These are phyloP conservation scores for Cicer judaicum DNA, from an alignment of 306 rosid genomes.

Conservation along the genomic window DNA sequence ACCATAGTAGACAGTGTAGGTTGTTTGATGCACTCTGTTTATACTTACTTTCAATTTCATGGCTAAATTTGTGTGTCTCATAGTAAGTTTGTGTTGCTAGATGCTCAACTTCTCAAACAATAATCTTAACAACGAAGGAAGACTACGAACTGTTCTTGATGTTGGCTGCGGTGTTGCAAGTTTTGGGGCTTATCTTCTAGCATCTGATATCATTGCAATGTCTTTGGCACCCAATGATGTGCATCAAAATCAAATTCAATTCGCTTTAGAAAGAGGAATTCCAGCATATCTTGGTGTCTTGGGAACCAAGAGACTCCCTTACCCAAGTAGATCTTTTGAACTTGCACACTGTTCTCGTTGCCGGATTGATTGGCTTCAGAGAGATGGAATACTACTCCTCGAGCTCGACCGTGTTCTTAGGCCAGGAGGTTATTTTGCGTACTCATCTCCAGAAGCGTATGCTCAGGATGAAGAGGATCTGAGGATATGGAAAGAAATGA, in stretches of 20 bases:
- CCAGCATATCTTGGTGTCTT: constrained; percentile 56
- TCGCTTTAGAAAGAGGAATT: constrained; percentile 55
- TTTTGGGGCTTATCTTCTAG: constrained; percentile 51
- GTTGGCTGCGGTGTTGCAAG: constrained; percentile 57
- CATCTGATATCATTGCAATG: constrained; percentile 55
- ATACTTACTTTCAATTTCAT: constrained; percentile 24
- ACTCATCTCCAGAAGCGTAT: constrained; percentile 58
- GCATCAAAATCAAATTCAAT: constrained; percentile 56
- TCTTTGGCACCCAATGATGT: constrained; percentile 58
- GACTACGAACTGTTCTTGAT: constrained; percentile 48
- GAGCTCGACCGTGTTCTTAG: constrained; percentile 54
- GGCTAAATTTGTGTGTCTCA: constrained; percentile 27
- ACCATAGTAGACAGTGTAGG: constrained; percentile 21
- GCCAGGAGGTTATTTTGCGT: constrained; percentile 53
- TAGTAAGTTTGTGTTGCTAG: constrained; percentile 33
- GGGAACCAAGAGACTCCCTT: constrained; percentile 57
- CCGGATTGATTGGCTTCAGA: constrained; percentile 53
- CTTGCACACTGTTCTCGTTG: constrained; percentile 56
- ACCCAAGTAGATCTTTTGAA: constrained; percentile 56
- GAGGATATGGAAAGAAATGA: constrained; percentile 56
- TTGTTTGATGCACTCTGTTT: constrained; percentile 34
- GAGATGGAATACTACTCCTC: constrained; percentile 54
- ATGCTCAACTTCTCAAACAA: constrained; percentile 50
- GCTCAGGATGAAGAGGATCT: constrained; percentile 56
- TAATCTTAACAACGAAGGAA: constrained; percentile 52